Evolutionary conservation across 1,139 yeast genomes (phyloP), one percentile per base, ranked within the genome.

Genomic region (Yamadazyma conglobata): DNA sequence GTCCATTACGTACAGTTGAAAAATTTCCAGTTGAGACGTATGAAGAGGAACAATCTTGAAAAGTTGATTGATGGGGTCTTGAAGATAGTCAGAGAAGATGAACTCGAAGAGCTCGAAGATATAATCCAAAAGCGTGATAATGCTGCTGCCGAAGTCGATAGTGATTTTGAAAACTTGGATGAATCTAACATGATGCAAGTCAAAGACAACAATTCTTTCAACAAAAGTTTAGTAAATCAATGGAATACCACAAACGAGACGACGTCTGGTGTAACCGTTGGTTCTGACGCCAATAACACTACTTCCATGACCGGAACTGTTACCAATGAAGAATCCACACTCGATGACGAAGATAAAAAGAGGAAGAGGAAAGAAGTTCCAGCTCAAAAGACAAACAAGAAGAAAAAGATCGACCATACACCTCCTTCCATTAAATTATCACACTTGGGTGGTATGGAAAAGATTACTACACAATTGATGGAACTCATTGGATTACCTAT

Each of bases 401-500:
- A 73, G 40, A 66, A 66, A 45, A 65, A 61, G 35, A 47, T 60
- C 8, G 86, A 81, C 43, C 72, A 87, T 52, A 60, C 80, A 0
- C 87, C 93, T 4, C 94, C 95, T n/a, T 54, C 62, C 2, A 56
- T 77, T 0, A 73, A 79, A 5, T 61, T 91, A 18, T 68, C 85
- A 5, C 77, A 87, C 24, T 62, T 91, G 13, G 99, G 99, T 22
- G 98, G 99, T 2, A 77, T 93, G 56, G 95, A 84, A 40, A 77
- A 73, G 34, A 79, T 89, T 13, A 77, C 91, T 17, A 74, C 86
- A 3, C 94, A 89, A 53, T 68, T 91, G 10, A 77, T 87, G 79
- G 97, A 91, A 54, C 66, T 88, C 25, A 81, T 93, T 2, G 96
- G 95, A 2, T 70, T 91, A 61, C 98, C 98, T 0, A 78, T 91